Conservation (phyloP, 169 alveolate species). For the Plasmodium falciparum region DNA sequence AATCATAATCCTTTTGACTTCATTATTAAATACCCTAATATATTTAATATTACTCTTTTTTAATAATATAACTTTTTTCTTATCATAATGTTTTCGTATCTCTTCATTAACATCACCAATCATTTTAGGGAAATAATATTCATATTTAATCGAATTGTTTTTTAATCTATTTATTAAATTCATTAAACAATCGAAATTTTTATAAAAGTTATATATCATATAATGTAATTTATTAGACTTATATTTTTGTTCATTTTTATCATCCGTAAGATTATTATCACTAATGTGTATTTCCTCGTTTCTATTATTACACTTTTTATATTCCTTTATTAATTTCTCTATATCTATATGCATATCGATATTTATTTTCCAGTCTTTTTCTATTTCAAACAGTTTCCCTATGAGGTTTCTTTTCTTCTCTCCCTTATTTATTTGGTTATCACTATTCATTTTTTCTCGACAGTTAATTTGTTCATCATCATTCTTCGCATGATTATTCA, state of each 20-base stretch:
- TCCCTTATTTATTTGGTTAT: too few species aligned
- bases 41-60: conserved; percentile 88
- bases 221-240: conserved; percentile 43
- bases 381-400: conserved; percentile 51
- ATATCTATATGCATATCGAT: conserved; percentile 45
- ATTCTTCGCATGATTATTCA: background rate
- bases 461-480: too few species aligned
- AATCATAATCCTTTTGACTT: conserved; percentile 87
- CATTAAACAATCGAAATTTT: conserved; percentile 57
- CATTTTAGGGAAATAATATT: conserved; percentile 86
- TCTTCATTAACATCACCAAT: conserved; percentile 89
- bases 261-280: background rate
- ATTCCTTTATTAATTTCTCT: conserved; percentile 30
- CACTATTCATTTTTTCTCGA: too few species aligned
- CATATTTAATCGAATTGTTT: conserved; percentile 40
- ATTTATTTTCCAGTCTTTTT: conserved; percentile 64
- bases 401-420: background rate
- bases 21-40: conserved; percentile 86
- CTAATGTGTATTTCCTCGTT: background rate
- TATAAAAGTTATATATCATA: conserved; percentile 50
- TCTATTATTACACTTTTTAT: background rate
- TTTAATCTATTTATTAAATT: conserved; percentile 43
- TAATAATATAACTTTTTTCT: conserved; percentile 85
- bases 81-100: conserved; percentile 88
- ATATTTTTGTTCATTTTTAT: background rate